Evolutionary conservation across 352 stramenopile genomes (phyloP), one percentile per base, ranked within the genome.

Genomic region (Pythium aristosporum): DNA sequence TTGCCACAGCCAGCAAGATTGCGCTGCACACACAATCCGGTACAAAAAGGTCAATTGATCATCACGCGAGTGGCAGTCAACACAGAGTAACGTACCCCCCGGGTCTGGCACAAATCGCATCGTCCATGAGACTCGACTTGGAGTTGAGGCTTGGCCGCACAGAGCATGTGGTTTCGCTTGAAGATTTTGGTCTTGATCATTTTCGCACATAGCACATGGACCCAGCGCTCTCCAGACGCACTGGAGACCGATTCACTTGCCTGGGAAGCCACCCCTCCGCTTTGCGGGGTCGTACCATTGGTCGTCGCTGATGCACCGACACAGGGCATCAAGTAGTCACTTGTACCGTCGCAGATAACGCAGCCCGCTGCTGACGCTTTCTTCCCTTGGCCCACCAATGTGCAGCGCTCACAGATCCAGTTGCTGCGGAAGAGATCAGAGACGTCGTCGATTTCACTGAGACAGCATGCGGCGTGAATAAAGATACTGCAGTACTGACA

Each of bases 361-460:
- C 87, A 96, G 11, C 63, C 63, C 8, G 81, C 69, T 6, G 61
- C 52, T 3, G 74, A 71, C 8, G 73, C 75, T 2, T 65, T 61
- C 21, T 76, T 76, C 1, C n/a, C 34, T 6, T 76, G 70, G 11
- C 71, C 73, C 1, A 88, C 75, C 0, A 88, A 62, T 3, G 69
- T 90, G 63, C 87, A 96, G 0, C 76, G 74, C 53, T 96, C 87
- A 56, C 87, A 96, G 34, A 92, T 92, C 87, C 85, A 96, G 37
- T 92, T 93, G 62, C 80, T 92, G 65, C 73, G 60, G 61, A 88
- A 84, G 41, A 90, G 80, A 25, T 79, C 68, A 0, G 74, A 62
- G 3, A 77, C 81, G 8, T 74, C 74, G 2, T 81, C 79, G 51
- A 90, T 81, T 47, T 92, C 80, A n/a, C 73, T 89, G 52, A 89